These are phyloP conservation scores for Termitomyces sp. DNA, from an alignment of 768 basidiomycete genomes.

Conservation along the genomic window DNA sequence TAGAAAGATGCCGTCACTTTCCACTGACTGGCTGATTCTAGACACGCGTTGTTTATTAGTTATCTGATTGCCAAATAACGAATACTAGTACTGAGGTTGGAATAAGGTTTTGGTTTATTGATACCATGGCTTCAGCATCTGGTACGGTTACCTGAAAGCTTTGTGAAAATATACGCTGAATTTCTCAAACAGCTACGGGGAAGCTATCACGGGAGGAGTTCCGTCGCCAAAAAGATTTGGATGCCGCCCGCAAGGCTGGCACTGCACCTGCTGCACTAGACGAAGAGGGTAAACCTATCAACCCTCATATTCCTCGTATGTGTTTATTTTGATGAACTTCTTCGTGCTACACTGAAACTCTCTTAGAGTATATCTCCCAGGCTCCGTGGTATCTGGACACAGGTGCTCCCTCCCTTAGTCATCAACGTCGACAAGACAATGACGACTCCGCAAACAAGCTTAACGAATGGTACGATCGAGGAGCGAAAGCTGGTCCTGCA, in stretches of 20 bases:
- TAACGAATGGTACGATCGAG: constrained; percentile 90
- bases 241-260: constrained; percentile 97
- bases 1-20: no score
- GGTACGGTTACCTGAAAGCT: constrained; percentile 24
- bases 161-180: constrained; percentile 5
- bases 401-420: constrained; percentile 88
- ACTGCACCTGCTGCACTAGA: constrained; percentile 96
- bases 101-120: background rate
- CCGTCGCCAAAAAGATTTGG: constrained; percentile 92
- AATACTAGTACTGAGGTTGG: background rate
- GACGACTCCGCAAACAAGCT: constrained; percentile 60
- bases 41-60: constrained; percentile 1
- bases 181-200: constrained; percentile 44
- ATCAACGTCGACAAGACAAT: constrained; percentile 83
- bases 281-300: constrained; percentile 93
- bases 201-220: constrained; percentile 95
- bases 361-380: constrained; percentile 91
- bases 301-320: constrained; percentile 97
- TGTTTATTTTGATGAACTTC: constrained; percentile 4
- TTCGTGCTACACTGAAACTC: background rate
- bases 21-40: background rate
- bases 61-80: constrained; percentile 6
- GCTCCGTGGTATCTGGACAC: constrained; percentile 99
- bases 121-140: constrained; percentile 37
- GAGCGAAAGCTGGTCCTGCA: constrained; percentile 78